These are phyloP conservation scores for Diplodia seriata DNA, from an alignment of 2,329 filamentous ascomycete genomes.

Conservation along the genomic window DNA sequence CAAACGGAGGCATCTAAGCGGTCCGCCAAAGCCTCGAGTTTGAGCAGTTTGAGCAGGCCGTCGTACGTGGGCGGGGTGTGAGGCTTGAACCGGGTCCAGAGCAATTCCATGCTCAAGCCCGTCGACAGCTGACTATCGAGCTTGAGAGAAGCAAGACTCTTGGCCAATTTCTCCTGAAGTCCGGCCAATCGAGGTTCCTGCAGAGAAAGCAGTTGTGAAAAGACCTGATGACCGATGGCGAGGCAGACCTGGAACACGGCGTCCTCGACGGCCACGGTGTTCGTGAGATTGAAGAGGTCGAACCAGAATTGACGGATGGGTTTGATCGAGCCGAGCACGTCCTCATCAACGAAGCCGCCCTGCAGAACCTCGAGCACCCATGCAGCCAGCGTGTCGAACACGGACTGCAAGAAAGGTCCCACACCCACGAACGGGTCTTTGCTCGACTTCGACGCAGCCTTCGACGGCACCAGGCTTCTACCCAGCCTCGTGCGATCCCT, in stretches of 20 bases:
- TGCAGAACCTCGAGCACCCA: constrained; percentile 31
- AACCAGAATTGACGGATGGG: constrained; percentile 52
- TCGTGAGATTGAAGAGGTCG: constrained; percentile 50
- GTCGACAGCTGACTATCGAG: constrained; percentile 75
- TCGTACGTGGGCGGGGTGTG: constrained; percentile 52
- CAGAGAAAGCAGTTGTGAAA: constrained; percentile 32
- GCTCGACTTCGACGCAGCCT: constrained; percentile 29
- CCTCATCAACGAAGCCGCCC: constrained; percentile 15
- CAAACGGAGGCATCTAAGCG: constrained; percentile 53
- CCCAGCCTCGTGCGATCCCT: constrained; percentile 36
- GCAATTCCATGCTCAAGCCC: constrained; percentile 77
- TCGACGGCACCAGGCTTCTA: constrained; percentile 34
- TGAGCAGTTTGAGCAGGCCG: constrained; percentile 49
- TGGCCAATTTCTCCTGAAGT: constrained; percentile 37
- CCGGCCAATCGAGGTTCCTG: constrained; percentile 38
- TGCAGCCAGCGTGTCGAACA: constrained; percentile 13
- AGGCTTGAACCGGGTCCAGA: constrained; percentile 79
- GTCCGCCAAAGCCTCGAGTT: constrained; percentile 55
- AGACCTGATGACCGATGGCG: constrained; percentile 41
- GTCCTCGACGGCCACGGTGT: constrained; percentile 54
- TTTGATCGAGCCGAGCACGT: constrained; percentile 37
- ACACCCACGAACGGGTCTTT: constrained; percentile 34
- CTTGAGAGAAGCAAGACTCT: constrained; percentile 59
- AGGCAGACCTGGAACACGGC: constrained; percentile 63
- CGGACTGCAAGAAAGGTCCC: constrained; percentile 34